Base-by-base conservation (phyloP, 2,329 filamentous ascomycete genomes). In the Stemphylium lycopersici region DNA sequence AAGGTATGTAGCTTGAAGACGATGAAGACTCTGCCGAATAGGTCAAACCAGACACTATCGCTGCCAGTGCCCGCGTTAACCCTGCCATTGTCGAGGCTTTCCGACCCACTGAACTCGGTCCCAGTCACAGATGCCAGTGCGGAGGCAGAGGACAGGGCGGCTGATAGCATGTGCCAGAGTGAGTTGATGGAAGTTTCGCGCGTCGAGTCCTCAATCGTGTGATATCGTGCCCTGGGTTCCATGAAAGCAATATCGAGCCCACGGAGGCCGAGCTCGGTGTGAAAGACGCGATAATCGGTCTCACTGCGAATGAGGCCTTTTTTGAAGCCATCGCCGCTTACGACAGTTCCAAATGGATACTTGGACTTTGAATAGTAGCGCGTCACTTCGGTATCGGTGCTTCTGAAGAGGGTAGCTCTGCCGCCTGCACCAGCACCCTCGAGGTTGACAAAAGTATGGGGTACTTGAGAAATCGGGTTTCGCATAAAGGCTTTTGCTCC, bases 161-260 rank as follows among this genome's bases (percentile, higher is more conserved):
- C 88, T 33, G 91, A 96, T 33, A 99, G 81, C 95, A 99, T 98
- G 73, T 98, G 93, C 93, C 93, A 98, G 16, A 98, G 76, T 3
- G 85, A 87, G 45, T 83, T 79, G 11, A 75, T 66, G n/a, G 86
- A 89, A 0, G 92, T 89, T 74, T 97, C 91, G 34, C 85, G 85
- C 2, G 87, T 82, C 70, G 96, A 91, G 71, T 99, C 95, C 69
- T 96, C 87, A 56, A 91, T 84, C 0, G 93, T 98, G 71, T 99
- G 95, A 68, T 99, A 99, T 52, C 90, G 82, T 16, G 91, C 84
- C 47, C 95, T 84, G 1, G 93, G 93, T 61, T 87, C 86, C 78
- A 91, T 93, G 76, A 98, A 99, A 6, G 95, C 92, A 55, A 98
- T 84, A 72, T 99, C 95, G 36, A 98, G 81, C 1, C 95, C 95